Base-by-base conservation (phyloP, 345 rosid genomes). In the Syzygium oleosum region DNA sequence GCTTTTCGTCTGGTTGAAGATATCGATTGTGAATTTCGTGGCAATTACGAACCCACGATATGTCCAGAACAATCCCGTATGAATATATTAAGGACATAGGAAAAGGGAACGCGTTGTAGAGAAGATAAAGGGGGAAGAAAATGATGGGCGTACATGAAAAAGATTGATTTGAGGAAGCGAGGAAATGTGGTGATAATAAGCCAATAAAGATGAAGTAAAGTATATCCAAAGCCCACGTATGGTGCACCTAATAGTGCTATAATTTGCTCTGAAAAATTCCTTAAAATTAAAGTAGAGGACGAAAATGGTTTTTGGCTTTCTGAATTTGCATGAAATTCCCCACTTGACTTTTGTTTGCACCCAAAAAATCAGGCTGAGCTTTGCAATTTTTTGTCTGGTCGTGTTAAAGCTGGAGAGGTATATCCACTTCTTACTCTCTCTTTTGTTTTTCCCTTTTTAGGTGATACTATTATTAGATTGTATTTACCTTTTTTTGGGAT, bases 31-130 rank as follows among this genome's bases (percentile, higher is more conserved):
- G 21, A 65, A 65, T 65, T 65, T 0, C 1, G 5, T 29, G 16
- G 0, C 4, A 1, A 31, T 1, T 7, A 8, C 7, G 41, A 16
- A 65, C 21, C 8, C 22, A 16, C 8, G 3, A 31, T 65, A 19
- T 68, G 9, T 31, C 12, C 23, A 0, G 9, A 1, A 68, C 0
- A 17, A 31, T 7, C 0, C 1, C 3, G 15, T 7, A 15, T 6
- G 21, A 43, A 17, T 2, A 14, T 19, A 17, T 54, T 17, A 16
- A 65, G 6, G 12, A 1, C 11, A 31, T 31, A 31, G 0, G 78
- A 11, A 21, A 1, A 65, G 8, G 78, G 43, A 31, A 31, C 7
- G 6, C 7, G 9, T 34, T 1, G 12, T 5, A 34, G 2, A 68
- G 46, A 34, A 68, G 43, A 2, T 16, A 16, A 31, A 63, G 0